phyloP scores from a whole-genome alignment of 176 grass and related monocot species.

The Ampelocalamus luodianensis region DNA sequence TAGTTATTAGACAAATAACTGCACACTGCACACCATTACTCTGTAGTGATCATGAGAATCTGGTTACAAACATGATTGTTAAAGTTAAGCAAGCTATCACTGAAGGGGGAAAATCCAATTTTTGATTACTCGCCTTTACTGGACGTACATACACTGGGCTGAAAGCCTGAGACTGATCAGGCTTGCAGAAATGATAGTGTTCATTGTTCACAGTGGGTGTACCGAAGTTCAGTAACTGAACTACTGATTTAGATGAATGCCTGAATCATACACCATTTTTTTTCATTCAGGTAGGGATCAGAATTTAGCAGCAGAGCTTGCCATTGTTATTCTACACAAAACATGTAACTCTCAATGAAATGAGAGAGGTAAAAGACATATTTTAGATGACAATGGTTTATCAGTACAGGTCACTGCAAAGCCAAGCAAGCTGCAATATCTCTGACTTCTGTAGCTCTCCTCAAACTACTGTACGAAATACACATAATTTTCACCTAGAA shows the following conservation, averaged over 20 bases:
- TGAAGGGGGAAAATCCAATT: not conserved
- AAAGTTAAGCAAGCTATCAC: not conserved
- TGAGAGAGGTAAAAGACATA: not conserved
- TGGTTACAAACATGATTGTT: not conserved
- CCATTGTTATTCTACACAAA: slow-evolving; percentile 16
- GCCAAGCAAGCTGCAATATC: not conserved
- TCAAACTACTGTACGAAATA: not conserved
- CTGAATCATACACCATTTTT: not conserved
- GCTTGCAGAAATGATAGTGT: not conserved
- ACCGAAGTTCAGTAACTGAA: not conserved
- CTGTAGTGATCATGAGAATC: not conserved
- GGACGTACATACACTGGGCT: not conserved
- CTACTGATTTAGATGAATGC: not conserved
- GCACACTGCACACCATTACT: not conserved
- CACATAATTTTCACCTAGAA: slow-evolving; percentile 1
- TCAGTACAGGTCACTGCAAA: not conserved
- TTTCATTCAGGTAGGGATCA: not conserved
- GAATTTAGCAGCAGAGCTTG: not conserved
- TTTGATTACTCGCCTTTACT: not conserved
- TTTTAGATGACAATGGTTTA: slow-evolving; percentile 2
- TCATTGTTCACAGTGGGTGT: not conserved
- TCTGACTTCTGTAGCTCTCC: slow-evolving; percentile 2
- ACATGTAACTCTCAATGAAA: not conserved
- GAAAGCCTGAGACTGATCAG: not conserved
- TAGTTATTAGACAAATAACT: not conserved